Evolutionary conservation across 2,329 filamentous ascomycete genomes (phyloP).

Genomic region (Aspergillus tanneri): DNA sequence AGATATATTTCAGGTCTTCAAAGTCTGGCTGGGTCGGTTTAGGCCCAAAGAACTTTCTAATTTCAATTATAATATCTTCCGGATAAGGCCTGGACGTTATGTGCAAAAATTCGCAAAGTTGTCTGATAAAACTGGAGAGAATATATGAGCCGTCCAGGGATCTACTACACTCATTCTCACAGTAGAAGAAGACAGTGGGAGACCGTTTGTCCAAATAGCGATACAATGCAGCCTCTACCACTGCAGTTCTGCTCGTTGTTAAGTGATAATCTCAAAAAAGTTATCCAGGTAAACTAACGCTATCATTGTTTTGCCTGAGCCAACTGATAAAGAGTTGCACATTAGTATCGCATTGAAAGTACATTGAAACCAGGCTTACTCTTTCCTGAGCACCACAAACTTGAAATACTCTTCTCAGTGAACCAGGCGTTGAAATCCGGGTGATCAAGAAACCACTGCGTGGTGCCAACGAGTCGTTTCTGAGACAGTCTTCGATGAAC

Average conservation of each 20-base stretch:
- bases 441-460: conserved; percentile 20
- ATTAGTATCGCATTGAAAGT: neutral
- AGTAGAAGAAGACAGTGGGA: conserved; percentile 21
- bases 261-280: neutral
- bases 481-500: conserved; percentile 19
- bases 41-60: conserved; percentile 14
- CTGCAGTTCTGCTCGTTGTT: conserved; percentile 11
- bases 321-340: conserved; percentile 6
- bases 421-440: conserved; percentile 20
- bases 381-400: conserved; percentile 23
- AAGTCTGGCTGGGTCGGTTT: conserved; percentile 17
- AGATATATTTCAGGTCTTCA: conserved; percentile 17
- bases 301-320: conserved; percentile 17
- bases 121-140: conserved; percentile 22
- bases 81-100: conserved; percentile 1
- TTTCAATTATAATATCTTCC: neutral
- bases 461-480: conserved; percentile 21
- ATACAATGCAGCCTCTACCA: conserved; percentile 18
- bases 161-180: conserved; percentile 14
- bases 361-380: conserved; percentile 14
- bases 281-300: conserved; percentile 14
- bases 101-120: conserved; percentile 15
- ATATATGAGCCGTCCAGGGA: conserved; percentile 8
- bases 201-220: neutral
- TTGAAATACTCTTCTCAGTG: conserved; percentile 7